A percentile compares a stretch with the other conserved stretches of the same genome.
These are phyloP conservation scores for Hymenochaete sp. DNA, from an alignment of 1,284 basidiomycete genomes.

Conservation along the genomic window DNA sequence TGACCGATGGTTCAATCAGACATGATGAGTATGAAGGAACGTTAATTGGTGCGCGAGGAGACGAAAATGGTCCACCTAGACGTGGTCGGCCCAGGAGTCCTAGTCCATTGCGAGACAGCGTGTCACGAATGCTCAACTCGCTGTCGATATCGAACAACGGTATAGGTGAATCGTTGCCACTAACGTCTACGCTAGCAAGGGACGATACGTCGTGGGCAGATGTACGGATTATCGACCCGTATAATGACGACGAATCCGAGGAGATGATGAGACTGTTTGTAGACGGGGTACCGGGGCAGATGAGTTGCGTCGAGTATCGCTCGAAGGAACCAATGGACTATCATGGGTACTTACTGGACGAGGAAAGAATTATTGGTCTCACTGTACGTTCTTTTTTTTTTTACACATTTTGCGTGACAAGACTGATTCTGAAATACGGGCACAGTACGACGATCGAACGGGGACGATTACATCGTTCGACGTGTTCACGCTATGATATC, in stretches of 20 bases:
- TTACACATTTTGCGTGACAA: not conserved
- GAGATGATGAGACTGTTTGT: constrained; percentile 24
- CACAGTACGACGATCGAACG: constrained; percentile 3
- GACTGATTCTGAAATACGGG: not conserved
- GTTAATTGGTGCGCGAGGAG: too few species aligned
- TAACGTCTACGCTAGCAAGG: not conserved
- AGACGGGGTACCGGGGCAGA: constrained; percentile 24
- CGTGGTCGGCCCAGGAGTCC: too few species aligned
- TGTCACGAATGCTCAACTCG: too few species aligned
- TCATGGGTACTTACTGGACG: constrained; percentile 32
- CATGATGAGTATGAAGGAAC: not conserved
- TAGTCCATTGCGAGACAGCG: too few species aligned
- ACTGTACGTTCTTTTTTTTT: constrained; percentile 25
- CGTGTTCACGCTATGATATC: constrained; percentile 13
- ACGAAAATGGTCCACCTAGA: too few species aligned
- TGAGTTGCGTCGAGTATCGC: constrained; percentile 31
- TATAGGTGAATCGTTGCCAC: not conserved
- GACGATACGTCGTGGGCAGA: constrained; percentile 1
- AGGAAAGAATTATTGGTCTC: constrained; percentile 39
- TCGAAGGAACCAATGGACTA: constrained; percentile 18
- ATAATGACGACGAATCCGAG: constrained; percentile 11
- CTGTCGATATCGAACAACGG: not conserved
- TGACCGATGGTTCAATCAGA: not conserved
- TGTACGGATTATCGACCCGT: constrained; percentile 5
- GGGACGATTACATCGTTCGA: constrained; percentile 9